A percentile compares a stretch with the other conserved stretches of the same genome.
Evolutionary conservation across 1,139 yeast species (phyloP).

Genomic region (Meyerozyma sp.): DNA sequence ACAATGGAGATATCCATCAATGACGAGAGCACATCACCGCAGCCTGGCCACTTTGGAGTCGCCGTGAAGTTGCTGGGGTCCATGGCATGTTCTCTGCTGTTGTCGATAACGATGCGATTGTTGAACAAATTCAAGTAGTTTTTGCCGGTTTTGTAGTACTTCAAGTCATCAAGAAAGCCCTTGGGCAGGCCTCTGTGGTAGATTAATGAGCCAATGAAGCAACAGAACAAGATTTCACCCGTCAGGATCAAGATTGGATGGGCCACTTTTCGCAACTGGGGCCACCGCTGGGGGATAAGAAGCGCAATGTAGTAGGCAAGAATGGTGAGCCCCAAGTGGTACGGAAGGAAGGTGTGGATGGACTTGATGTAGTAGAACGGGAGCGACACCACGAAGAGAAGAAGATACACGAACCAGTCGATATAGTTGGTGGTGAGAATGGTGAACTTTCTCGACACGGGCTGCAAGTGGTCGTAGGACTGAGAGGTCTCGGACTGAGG

Average conservation of each 20-base stretch:
- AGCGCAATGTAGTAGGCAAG: slow-evolving; percentile 51
- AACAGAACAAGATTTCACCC: slow-evolving; percentile 52
- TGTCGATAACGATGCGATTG: slow-evolving; percentile 23
- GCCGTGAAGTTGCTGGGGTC: slow-evolving; percentile 20
- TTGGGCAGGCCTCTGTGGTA: slow-evolving; percentile 37
- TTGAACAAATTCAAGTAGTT: slow-evolving; percentile 58
- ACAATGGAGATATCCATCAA: slow-evolving; percentile 76
- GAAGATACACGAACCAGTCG: slow-evolving; percentile 50
- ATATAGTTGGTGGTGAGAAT: slow-evolving; percentile 40
- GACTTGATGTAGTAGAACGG: slow-evolving; percentile 45
- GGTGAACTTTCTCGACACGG: slow-evolving; percentile 22
- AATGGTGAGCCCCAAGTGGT: slow-evolving; percentile 58
- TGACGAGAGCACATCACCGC: slow-evolving; percentile 69
- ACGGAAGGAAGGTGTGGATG: slow-evolving; percentile 52
- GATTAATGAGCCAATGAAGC: slow-evolving; percentile 56
- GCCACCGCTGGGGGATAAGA: slow-evolving; percentile 43
- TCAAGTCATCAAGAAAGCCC: slow-evolving; percentile 46
- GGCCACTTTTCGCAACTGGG: slow-evolving; percentile 44
- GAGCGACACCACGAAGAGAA: slow-evolving; percentile 47
- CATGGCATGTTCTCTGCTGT: slow-evolving; percentile 16
- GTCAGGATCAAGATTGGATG: slow-evolving; percentile 74
- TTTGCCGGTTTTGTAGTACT: slow-evolving; percentile 63
- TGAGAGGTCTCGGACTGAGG: no score
- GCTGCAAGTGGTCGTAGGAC: slow-evolving; percentile 6
- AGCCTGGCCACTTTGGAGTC: slow-evolving; percentile 62